A percentile compares a stretch with the other conserved stretches of the same genome.
Conservation (phyloP, 2,329 filamentous ascomycete species). For the Cryphonectria carpinicola region DNA sequence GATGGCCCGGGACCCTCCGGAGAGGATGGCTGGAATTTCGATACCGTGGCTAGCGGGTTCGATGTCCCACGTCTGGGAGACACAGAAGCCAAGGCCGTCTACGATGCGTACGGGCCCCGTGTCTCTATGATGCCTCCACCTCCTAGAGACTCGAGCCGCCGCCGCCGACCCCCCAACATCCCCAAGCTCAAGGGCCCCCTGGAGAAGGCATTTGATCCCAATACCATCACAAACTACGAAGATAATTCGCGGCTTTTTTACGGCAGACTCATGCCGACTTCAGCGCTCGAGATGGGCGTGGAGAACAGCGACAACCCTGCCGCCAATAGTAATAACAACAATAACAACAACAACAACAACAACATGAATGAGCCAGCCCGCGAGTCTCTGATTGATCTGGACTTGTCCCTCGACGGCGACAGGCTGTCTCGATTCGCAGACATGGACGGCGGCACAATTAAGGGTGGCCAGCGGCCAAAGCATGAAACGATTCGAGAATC, state of each 20-base stretch:
- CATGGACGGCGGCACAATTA: conserved; percentile 45
- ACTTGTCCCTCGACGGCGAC: conserved; percentile 60
- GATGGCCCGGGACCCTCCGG: conserved; percentile 38
- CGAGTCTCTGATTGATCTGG: conserved; percentile 52
- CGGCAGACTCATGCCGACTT: conserved; percentile 42
- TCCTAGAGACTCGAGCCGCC: conserved; percentile 53
- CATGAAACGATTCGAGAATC: conserved; percentile 27
- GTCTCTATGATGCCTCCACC: conserved; percentile 53
- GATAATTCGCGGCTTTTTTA: conserved; percentile 67
- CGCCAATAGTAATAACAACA: background rate
- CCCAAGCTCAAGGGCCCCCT: conserved; percentile 62
- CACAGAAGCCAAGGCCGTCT: conserved; percentile 61
- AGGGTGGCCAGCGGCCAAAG: conserved; percentile 12
- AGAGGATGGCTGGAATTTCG: conserved; percentile 70
- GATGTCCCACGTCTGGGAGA: conserved; percentile 60
- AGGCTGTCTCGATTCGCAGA: conserved; percentile 63
- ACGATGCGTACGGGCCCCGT: conserved; percentile 59
- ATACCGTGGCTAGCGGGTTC: conserved; percentile 64
- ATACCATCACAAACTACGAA: conserved; percentile 66
- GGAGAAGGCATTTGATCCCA: conserved; percentile 68
- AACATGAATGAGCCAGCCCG: conserved; percentile 35
- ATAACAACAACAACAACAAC: background rate
- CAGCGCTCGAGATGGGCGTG: conserved; percentile 24
- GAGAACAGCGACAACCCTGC: conserved; percentile 9
- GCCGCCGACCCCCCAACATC: conserved; percentile 62